phyloP scores from a whole-genome alignment of 2,329 filamentous ascomycete species.

The Rhinocladiella similis region DNA sequence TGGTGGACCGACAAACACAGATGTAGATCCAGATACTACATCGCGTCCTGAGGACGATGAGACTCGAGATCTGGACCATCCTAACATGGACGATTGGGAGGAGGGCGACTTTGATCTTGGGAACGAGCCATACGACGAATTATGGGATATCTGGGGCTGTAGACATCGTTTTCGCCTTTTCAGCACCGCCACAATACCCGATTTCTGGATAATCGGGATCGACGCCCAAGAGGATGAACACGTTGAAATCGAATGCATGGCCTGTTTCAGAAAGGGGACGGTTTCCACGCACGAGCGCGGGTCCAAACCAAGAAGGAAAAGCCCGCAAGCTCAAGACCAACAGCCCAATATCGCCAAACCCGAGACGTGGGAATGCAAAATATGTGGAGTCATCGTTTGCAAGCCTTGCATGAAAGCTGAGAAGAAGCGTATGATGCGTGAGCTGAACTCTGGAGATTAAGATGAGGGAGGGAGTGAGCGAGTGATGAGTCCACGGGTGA shows the following conservation, averaged over 20 bases:
- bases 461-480: background rate
- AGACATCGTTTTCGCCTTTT: slow-evolving; percentile 13
- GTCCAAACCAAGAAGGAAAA: background rate
- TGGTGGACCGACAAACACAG: too few species aligned
- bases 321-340: too few species aligned
- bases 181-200: slow-evolving; percentile 3
- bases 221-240: background rate
- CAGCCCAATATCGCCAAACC: background rate
- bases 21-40: too few species aligned
- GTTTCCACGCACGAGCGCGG: background rate
- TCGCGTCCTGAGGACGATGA: background rate
- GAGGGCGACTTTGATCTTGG: slow-evolving; percentile 42
- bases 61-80: slow-evolving; percentile 16
- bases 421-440: background rate
- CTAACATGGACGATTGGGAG: slow-evolving; percentile 30
- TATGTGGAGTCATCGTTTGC: background rate
- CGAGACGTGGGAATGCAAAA: background rate
- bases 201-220: slow-evolving; percentile 13
- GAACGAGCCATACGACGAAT: slow-evolving; percentile 22
- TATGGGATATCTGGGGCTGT: slow-evolving; percentile 23
- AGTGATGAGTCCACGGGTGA: too few species aligned
- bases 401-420: background rate
- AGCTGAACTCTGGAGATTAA: background rate
- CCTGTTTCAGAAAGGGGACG: slow-evolving; percentile 18
- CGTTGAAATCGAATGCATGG: slow-evolving; percentile 22